Evolutionary conservation across 768 basidiomycete species (phyloP).

Genomic region (Boletus eberwhitei): DNA sequence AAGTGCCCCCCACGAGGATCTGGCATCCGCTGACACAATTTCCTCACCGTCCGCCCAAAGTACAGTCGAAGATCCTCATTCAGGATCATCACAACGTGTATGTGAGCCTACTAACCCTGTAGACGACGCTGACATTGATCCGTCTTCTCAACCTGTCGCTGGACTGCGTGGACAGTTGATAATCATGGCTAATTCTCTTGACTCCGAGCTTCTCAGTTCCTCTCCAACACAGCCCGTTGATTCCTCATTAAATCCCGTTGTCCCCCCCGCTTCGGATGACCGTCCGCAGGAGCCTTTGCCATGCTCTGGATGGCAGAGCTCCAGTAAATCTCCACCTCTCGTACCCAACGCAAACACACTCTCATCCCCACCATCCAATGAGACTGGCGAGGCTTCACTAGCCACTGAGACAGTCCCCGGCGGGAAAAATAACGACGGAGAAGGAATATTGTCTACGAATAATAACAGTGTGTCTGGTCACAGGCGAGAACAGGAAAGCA

Average conservation of each 20-base stretch:
- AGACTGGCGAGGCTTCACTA: slow-evolving; percentile 18
- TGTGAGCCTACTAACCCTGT: slow-evolving; percentile 4
- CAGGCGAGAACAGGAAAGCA: slow-evolving; percentile 16
- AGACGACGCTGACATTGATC: slow-evolving; percentile 4
- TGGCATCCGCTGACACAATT: background rate
- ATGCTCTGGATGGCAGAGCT: slow-evolving; percentile 39
- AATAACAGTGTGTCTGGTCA: background rate
- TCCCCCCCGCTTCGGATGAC: background rate
- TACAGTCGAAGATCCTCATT: slow-evolving; percentile 23
- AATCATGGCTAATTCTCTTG: background rate
- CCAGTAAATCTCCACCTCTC: slow-evolving; percentile 20
- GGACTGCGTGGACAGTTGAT: slow-evolving; percentile 3
- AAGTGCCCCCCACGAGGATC: background rate
- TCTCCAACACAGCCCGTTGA: slow-evolving; percentile 2
- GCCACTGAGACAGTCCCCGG: background rate
- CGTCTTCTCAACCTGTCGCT: background rate
- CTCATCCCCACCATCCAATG: slow-evolving; percentile 19
- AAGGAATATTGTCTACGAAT: background rate
- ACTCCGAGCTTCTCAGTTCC: background rate
- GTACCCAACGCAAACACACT: slow-evolving; percentile 10
- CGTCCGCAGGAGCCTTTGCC: slow-evolving; percentile 28
- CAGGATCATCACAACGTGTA: slow-evolving; percentile 19
- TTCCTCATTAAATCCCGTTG: background rate
- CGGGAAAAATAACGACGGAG: background rate
- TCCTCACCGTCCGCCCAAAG: slow-evolving; percentile 8